Evolutionary conservation across 768 basidiomycete species (phyloP), one percentile per base, ranked within the genome.

Genomic region (Tricholoma hemisulphureum): DNA sequence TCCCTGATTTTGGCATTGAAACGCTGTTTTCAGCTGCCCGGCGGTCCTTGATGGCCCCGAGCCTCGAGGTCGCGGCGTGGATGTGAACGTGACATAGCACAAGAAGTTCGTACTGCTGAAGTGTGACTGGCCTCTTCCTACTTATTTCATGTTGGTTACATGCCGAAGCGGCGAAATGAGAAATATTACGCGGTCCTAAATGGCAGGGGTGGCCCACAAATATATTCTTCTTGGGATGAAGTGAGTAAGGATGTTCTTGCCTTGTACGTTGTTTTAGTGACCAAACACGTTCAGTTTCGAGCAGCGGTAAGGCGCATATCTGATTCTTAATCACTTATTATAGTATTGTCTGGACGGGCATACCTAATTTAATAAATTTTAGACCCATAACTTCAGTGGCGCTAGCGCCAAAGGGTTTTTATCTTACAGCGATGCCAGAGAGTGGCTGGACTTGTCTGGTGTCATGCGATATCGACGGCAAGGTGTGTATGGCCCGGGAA

Each of bases 1-100:
- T 63, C 26, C 60, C 52, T 39, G 64, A 55, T 56, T 69, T 72
- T 31, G 71, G 69, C 73, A 74, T 73, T 21, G 37, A 23, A n/a
- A n/a, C n/a, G n/a, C n/a, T n/a, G n/a, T n/a, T n/a, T n/a, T n/a
- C n/a, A n/a, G n/a, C n/a, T n/a, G n/a, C n/a, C n/a, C n/a, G n/a
- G n/a, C n/a, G n/a, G n/a, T n/a, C n/a, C n/a, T n/a, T n/a, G n/a
- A n/a, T n/a, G n/a, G n/a, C n/a, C n/a, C n/a, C n/a, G n/a, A n/a
- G n/a, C n/a, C n/a, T n/a, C n/a, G n/a, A n/a, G n/a, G n/a, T n/a
- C n/a, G n/a, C n/a, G n/a, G n/a, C n/a, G n/a, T n/a, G n/a, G n/a
- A n/a, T n/a, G n/a, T n/a, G n/a, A n/a, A n/a, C n/a, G n/a, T n/a
- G n/a, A n/a, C n/a, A n/a, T n/a, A n/a, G n/a, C n/a, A n/a, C n/a